phyloP scores from a whole-genome alignment of 345 rosid species.

The Pugionium dolabratum region DNA sequence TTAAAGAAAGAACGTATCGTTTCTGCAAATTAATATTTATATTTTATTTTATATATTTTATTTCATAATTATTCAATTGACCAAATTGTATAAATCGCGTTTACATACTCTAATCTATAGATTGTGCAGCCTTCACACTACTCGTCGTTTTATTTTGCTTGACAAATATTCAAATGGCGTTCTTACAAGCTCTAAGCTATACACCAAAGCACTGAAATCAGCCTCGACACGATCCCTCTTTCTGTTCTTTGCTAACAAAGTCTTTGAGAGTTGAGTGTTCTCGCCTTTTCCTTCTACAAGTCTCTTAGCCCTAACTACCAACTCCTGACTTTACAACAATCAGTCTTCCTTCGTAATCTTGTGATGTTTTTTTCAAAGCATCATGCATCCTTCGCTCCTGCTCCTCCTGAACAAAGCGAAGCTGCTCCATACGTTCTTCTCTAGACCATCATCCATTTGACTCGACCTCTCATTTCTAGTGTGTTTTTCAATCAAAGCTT shows the following conservation, averaged over 20 bases:
- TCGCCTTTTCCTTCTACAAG: constrained; percentile 57
- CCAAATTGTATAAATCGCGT: no score
- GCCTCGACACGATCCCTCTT: constrained; percentile 56
- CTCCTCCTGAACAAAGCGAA: constrained; percentile 72
- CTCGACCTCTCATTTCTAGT: constrained; percentile 53
- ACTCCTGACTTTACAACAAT: constrained; percentile 49
- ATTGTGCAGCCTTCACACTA: no score
- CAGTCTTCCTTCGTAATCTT: constrained; percentile 55
- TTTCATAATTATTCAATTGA: no score
- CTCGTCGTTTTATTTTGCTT: no score
- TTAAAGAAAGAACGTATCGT: no score
- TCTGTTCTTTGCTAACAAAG: constrained; percentile 62
- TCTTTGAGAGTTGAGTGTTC: constrained; percentile 57
- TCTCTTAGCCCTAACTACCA: constrained; percentile 53
- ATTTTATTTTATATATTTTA: no score
- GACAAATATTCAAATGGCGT: not conserved
- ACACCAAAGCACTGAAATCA: constrained; percentile 56
- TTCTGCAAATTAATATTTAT: no score
- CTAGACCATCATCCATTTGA: constrained; percentile 68
- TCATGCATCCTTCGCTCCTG: constrained; percentile 82
- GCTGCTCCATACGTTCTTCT: constrained; percentile 86
- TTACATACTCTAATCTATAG: no score
- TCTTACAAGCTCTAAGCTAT: constrained; percentile 63
- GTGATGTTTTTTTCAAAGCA: constrained; percentile 64
- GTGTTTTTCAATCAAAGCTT: constrained; percentile 55